phyloP scores from a whole-genome alignment of 2,329 filamentous ascomycete genomes.

The Arthrobotrys musiformis region DNA sequence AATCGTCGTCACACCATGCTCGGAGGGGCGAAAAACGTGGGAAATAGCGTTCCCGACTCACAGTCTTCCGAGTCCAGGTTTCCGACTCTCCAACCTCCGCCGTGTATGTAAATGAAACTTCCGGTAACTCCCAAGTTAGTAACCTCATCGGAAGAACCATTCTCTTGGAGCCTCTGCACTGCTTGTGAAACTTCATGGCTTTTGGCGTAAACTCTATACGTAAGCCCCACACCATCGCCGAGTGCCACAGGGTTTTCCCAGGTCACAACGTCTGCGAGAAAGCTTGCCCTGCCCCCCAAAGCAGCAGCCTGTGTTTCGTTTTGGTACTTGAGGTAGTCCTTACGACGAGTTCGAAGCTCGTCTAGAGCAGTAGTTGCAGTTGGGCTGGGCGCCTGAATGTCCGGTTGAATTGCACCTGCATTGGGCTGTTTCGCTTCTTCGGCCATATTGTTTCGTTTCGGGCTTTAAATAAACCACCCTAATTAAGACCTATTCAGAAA shows the following conservation, averaged over 20 bases:
- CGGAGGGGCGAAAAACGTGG: conserved; percentile 21
- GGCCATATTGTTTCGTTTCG: background rate
- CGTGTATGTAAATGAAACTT: conserved; percentile 53
- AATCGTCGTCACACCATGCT: background rate
- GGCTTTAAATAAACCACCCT: background rate
- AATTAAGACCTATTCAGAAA: background rate
- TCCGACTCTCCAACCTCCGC: conserved; percentile 54
- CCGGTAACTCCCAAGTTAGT: conserved; percentile 37
- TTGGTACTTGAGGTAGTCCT: conserved; percentile 42
- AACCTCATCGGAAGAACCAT: conserved; percentile 50
- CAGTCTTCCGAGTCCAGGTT: conserved; percentile 52
- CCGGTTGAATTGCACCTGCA: conserved; percentile 24
- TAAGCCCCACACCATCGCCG: conserved; percentile 39
- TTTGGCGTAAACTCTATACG: conserved; percentile 50
- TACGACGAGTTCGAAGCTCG: conserved; percentile 48
- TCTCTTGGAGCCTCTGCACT: conserved; percentile 39
- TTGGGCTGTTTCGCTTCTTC: conserved; percentile 10
- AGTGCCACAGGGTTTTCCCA: conserved; percentile 44
- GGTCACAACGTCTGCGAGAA: conserved; percentile 35
- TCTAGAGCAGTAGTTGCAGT: conserved; percentile 32
- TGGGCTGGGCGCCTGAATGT: conserved; percentile 45
- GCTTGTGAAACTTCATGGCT: conserved; percentile 43
- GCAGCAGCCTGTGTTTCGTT: conserved; percentile 34
- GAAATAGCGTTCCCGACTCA: conserved; percentile 40
- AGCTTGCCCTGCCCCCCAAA: conserved; percentile 16